Evolutionary conservation across 139 green algal genomes (phyloP), one percentile per base, ranked within the genome.

Genomic region (Auxenochlorella protothecoides): DNA sequence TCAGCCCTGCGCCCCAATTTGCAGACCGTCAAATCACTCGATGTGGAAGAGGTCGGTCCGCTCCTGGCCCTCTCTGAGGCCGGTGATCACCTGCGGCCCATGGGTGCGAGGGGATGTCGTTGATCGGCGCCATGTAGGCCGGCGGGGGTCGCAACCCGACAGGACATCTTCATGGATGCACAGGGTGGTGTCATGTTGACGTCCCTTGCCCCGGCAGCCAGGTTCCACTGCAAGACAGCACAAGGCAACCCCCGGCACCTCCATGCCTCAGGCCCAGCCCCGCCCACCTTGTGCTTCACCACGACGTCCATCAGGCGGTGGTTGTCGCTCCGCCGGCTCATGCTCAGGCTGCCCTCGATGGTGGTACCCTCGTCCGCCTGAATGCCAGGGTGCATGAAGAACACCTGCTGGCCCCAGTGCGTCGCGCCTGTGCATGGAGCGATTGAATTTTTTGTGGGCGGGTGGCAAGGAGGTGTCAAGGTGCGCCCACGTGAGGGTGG

Each of bases 381-480:
- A 53, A 97, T 76, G 6, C 85, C 70, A 5, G 93, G 93, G 69
- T 92, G 74, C 59, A 96, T 65, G 56, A 84, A 83, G 82, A 98
- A 98, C 10, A 76, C 65, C 72, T 91, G 86, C 78, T 98, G 93
- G 15, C 93, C 93, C 93, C 93, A 98, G 83, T 98, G 93, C 3
- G 93, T 98, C 61, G 86, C 81, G 16, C 89, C 85, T 59, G 59
- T 63, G 59, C 10, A 12, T 63, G 11, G 9, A 12, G 10, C 9
- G 59, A 12, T 63, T 12, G 59, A 10, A 10, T 63, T 12, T 63
- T 12, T 63, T 63, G 10, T 63, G 59, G 27, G 27, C 27, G 27
- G 27, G 27, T 44, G 27, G 27, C 27, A 44, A 44, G 27, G 1
- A 44, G 27, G 27, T 44, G 27, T 44, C 27, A 44, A 44, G 27